Conservation (phyloP, 2,329 filamentous ascomycete species). For the Pseudogymnoascus destructans region DNA sequence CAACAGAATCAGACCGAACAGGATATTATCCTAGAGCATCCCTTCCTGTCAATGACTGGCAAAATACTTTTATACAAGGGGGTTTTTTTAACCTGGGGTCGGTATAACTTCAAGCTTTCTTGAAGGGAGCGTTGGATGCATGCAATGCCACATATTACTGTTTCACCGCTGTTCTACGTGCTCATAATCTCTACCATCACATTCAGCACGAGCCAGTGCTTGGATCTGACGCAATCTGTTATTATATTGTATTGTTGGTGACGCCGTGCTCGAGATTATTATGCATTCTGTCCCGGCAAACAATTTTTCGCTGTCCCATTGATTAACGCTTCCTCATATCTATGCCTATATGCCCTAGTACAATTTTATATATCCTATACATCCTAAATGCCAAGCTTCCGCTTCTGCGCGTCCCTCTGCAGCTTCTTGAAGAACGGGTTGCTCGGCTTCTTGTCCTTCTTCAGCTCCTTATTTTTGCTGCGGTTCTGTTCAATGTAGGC, state of each 20-base stretch:
- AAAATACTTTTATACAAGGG: not conserved
- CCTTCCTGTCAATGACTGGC: not conserved
- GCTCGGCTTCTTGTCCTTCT: constrained; percentile 45
- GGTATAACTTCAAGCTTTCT: not conserved
- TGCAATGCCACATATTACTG: constrained; percentile 4
- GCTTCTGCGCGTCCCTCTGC: constrained; percentile 45
- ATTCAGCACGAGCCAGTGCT: not conserved
- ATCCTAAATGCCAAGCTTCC: constrained; percentile 31
- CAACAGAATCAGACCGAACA: not conserved
- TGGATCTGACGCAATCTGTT: not conserved
- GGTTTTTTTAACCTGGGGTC: not conserved
- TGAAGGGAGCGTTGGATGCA: not conserved
- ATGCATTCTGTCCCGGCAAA: not conserved
- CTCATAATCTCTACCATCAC: not conserved
- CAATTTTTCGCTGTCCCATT: not conserved
- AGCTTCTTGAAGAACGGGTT: constrained; percentile 54
- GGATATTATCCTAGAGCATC: not conserved
- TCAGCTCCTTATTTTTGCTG: constrained; percentile 53
- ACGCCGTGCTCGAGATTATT: not conserved
- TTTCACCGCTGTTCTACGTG: not conserved
- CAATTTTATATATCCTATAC: constrained; percentile 2
- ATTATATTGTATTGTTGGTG: constrained; percentile 1
- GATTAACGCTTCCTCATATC: not conserved
- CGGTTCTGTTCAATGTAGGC: constrained; percentile 83
- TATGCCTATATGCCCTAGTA: not conserved